Percentiles rank a stretch among this genome's conserved stretches.
Evolutionary conservation across 2,329 filamentous ascomycete species (phyloP).

Genomic region (Arthroderma uncinatum): DNA sequence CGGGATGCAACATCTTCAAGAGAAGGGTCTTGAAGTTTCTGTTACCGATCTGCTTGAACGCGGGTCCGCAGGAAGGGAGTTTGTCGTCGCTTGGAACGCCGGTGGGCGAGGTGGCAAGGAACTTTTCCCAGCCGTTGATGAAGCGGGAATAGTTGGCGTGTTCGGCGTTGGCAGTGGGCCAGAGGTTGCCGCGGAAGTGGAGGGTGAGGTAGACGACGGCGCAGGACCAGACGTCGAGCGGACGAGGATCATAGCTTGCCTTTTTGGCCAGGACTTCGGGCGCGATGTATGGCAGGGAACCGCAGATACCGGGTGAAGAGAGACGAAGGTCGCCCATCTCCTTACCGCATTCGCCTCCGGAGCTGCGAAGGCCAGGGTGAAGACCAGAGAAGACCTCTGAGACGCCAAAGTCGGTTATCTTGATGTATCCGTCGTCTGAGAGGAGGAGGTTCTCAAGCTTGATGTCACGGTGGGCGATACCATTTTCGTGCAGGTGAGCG

Average conservation of each 20-base stretch:
- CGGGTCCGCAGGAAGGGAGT: conserved; percentile 53
- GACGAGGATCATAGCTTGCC: conserved; percentile 58
- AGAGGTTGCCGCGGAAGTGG: conserved; percentile 59
- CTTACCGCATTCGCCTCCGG: conserved; percentile 61
- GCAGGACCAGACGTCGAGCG: conserved; percentile 75
- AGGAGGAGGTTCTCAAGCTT: conserved; percentile 81
- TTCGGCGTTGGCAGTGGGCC: conserved; percentile 54
- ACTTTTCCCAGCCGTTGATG: conserved; percentile 56
- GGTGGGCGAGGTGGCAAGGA: conserved; percentile 47
- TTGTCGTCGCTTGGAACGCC: conserved; percentile 44
- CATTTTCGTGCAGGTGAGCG: conserved; percentile 67
- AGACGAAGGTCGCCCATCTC: conserved; percentile 60
- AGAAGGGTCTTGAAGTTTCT: conserved; percentile 59
- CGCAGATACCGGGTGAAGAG: conserved; percentile 70
- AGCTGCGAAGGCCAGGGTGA: conserved; percentile 64
- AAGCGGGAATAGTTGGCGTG: conserved; percentile 54
- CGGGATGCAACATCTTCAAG: conserved; percentile 71
- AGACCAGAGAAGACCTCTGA: conserved; percentile 75
- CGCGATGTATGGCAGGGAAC: conserved; percentile 75
- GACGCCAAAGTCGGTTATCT: conserved; percentile 86
- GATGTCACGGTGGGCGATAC: conserved; percentile 82
- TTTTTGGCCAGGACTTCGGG: conserved; percentile 69
- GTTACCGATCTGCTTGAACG: conserved; percentile 52
- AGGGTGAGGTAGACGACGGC: conserved; percentile 74
- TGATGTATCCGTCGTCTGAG: conserved; percentile 66